Percentiles rank a stretch among this genome's conserved stretches.
Conservation (phyloP, 768 basidiomycete species). For the Amanita thiersii region DNA sequence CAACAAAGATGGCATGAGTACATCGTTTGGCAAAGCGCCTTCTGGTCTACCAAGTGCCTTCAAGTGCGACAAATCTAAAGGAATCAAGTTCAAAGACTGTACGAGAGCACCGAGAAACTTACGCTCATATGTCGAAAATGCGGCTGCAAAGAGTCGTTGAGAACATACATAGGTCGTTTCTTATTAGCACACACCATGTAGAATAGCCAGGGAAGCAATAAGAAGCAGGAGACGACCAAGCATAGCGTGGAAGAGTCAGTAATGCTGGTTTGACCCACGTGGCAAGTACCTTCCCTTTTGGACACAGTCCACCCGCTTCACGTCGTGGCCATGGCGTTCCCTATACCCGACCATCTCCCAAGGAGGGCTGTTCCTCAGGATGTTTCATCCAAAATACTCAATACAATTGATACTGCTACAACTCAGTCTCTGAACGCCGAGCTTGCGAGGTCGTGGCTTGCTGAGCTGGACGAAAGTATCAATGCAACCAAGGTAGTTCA, state of each 20-base stretch:
- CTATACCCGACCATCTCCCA: conserved; percentile 66
- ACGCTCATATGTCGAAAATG: conserved; percentile 80
- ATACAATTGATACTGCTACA: conserved; percentile 58
- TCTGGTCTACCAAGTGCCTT: conserved; percentile 72
- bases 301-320: conserved; percentile 7
- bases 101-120: conserved; percentile 18
- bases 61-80: conserved; percentile 61
- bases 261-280: conserved; percentile 11
- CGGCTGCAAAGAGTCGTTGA: conserved; percentile 34
- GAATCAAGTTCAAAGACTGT: conserved; percentile 5
- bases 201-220: conserved; percentile 35
- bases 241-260: conserved; percentile 22
- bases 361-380: conserved; percentile 51
- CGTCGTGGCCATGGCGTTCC: conserved; percentile 55
- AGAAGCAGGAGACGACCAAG: conserved; percentile 37
- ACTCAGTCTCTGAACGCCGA: conserved; percentile 48
- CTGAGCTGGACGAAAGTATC: conserved; percentile 68
- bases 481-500: conserved; percentile 54
- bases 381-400: conserved; percentile 63
- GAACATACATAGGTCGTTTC: conserved; percentile 4
- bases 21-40: conserved; percentile 55
- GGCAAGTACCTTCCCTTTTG: conserved; percentile 2
- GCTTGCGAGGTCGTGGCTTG: conserved; percentile 61
- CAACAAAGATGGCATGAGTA: conserved; percentile 19
- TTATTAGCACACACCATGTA: conserved; percentile 40